A percentile compares a stretch with the other conserved stretches of the same genome.
These are phyloP conservation scores for Boletus insuetus DNA, from an alignment of 768 basidiomycete genomes.

Conservation along the genomic window DNA sequence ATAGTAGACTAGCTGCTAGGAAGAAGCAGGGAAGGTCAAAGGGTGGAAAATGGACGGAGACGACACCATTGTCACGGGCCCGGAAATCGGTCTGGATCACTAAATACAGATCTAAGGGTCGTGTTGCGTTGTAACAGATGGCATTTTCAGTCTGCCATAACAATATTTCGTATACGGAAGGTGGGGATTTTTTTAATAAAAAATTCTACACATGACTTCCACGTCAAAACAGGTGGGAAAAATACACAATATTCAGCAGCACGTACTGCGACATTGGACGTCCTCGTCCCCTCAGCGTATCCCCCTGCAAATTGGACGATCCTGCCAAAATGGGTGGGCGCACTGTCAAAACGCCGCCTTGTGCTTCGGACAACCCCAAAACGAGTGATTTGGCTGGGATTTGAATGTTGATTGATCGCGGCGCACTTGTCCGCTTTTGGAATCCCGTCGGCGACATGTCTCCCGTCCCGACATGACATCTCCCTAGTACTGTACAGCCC, in stretches of 20 bases:
- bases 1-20: constrained; percentile 37
- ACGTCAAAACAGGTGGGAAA: constrained; percentile 28
- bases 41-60: constrained; percentile 40
- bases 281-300: not conserved
- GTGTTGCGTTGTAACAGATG: constrained; percentile 49
- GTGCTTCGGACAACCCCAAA: constrained; percentile 27
- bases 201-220: constrained; percentile 31
- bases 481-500: constrained; percentile 13
- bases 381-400: constrained; percentile 19
- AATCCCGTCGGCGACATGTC: constrained; percentile 28
- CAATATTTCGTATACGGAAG: constrained; percentile 40
- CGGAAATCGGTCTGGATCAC: constrained; percentile 49
- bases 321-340: constrained; percentile 20
- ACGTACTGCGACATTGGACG: constrained; percentile 2
- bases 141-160: constrained; percentile 40
- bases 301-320: constrained; percentile 23
- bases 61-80: constrained; percentile 40
- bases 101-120: constrained; percentile 75
- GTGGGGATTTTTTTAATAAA: constrained; percentile 45
- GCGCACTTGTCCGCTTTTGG: constrained; percentile 23
- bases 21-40: constrained; percentile 33
- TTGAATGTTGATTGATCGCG: constrained; percentile 22
- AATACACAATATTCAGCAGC: constrained; percentile 6
- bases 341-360: constrained; percentile 20
- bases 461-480: constrained; percentile 21